phyloP scores from a whole-genome alignment of 2,329 filamentous ascomycete species.

The Truncatella angustata region DNA sequence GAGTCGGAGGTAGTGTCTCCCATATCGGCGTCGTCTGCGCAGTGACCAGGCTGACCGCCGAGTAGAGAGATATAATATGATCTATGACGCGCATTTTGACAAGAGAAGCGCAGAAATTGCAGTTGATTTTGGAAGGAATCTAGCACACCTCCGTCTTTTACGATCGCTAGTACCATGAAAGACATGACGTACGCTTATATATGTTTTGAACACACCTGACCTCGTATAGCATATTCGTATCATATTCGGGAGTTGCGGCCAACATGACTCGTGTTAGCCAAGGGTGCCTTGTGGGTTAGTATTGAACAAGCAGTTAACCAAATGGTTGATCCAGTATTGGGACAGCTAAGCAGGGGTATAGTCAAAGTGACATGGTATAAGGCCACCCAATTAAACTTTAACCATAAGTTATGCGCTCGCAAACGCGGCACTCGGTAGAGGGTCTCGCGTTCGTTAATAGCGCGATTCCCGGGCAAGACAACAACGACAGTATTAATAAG shows the following conservation, averaged over 20 bases:
- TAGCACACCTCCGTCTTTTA: too few species aligned
- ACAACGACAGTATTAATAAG: too few species aligned
- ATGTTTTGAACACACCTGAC: not conserved
- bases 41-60: not conserved
- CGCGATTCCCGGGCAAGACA: too few species aligned
- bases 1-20: slow-evolving; percentile 35
- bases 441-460: too few species aligned
- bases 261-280: slow-evolving; percentile 4
- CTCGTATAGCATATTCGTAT: not conserved
- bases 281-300: not conserved
- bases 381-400: not conserved
- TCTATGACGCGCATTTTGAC: not conserved
- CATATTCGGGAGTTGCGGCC: not conserved
- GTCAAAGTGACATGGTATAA: not conserved
- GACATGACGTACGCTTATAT: not conserved
- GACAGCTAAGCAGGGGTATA: not conserved
- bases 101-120: not conserved
- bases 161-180: not conserved
- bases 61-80: not conserved
- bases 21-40: slow-evolving; percentile 22
- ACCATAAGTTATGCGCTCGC: not conserved
- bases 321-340: not conserved
- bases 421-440: not conserved
- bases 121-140: too few species aligned
- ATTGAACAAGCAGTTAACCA: not conserved